Base-by-base conservation (phyloP, 805 yeast genomes). In the Candida michaelii region DNA sequence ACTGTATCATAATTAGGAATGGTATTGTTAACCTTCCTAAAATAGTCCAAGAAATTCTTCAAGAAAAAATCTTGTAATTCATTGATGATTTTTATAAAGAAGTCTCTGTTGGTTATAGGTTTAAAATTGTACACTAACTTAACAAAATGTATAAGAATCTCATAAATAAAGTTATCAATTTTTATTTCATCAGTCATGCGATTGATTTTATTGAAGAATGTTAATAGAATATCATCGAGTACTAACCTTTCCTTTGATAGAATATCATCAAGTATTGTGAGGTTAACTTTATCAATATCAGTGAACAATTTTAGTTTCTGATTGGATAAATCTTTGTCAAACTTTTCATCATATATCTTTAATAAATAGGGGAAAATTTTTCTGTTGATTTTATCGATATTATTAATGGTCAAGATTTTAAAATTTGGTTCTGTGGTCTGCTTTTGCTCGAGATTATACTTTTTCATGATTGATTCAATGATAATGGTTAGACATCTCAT, bases 321-420 rank as follows among this genome's bases (percentile, higher is more conserved):
- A 27, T 55, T 51, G 46, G 51, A 60, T 44, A 70, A 59, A 16
- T 63, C 58, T 44, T 68, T 68, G 15, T 60, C 62, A 44, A 63
- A 70, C 12, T 64, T 45, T 36, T 44, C 45, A 47, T 70, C 76
- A 42, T 65, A 70, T 29, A 54, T 58, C 5, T 47, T 39, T 17
- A 68, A 58, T 31, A 70, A 50, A 18, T 45, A 44, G 1, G 73
- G 73, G 45, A 59, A 66, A 1, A 62, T 51, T 4, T 44, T 42
- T 31, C 62, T 53, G 1, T 66, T 62, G 13, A 70, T 52, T 30
- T 56, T 60, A 30, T 69, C 71, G 43, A 68, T 63, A 48, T 70
- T 70, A 51, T 70, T 70, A 73, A 70, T 70, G 4, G 74, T 66
- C 39, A 70, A 54, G 1, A 70, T 59, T 46, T 70, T 70, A 55